Evolutionary conservation across 1,139 yeast species (phyloP), one percentile per base, ranked within the genome.

Genomic region (Pichia terricola): DNA sequence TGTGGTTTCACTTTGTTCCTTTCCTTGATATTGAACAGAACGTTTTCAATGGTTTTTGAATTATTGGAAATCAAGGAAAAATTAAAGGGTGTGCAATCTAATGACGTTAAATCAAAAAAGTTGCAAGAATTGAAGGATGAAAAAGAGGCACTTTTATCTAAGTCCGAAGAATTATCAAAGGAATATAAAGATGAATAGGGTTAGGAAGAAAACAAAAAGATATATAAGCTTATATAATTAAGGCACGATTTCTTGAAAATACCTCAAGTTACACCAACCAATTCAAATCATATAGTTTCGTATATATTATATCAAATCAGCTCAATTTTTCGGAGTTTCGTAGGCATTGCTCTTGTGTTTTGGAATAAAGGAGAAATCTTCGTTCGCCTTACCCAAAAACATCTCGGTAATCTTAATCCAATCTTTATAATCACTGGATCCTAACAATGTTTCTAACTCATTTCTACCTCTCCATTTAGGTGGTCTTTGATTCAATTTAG

Each of bases 331-430:
- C 16, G 46, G 45, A 8, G 38, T 39, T 30, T 75, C 75, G 57
- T 77, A 84, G 3, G 96, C 72, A 56, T 85, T 91, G 64, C 95
- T 85, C 71, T 89, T 91, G 63, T 91, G 99, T 65, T 91, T 91
- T 42, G 99, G 98, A 46, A 75, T 73, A 61, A 88, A 91, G 43
- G 75, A 77, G 66, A 94, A 91, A 38, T 67, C 71, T 4, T 78
- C 82, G 43, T 81, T 77, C 1, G 82, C 83, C 48, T 86, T 86
- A 26, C 98, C 98, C 53, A 91, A 73, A 59, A 89, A 89, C 94
- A 88, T 78, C 62, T 94, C 98, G n/a, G 95, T 78, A 51, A 94
- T 77, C 64, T 89, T 91, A 62, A 91, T 85, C 99, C 99, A 91
- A 64, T 91, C 98, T 57, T 71, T 75, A 66, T 82, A 87, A 63